A percentile compares a stretch with the other conserved stretches of the same genome.
These are phyloP conservation scores for Begonia fuchsioides DNA, from an alignment of 306 rosid species.

Conservation along the genomic window DNA sequence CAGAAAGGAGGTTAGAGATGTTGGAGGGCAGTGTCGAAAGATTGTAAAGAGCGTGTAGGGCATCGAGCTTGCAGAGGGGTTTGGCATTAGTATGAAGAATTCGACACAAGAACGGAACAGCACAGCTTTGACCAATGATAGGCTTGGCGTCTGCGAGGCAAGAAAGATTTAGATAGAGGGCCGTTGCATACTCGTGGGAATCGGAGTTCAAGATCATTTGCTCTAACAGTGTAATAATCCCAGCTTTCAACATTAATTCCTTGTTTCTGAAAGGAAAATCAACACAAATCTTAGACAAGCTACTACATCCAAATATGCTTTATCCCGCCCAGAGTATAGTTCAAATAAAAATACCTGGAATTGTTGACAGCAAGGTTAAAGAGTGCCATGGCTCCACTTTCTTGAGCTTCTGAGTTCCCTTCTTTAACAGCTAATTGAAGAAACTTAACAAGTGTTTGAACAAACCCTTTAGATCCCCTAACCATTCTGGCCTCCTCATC, in stretches of 20 bases:
- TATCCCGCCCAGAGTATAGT: too few species aligned
- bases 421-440: constrained; percentile 47
- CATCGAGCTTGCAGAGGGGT: constrained; percentile 67
- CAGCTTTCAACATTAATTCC: constrained; percentile 55
- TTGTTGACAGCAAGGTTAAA: constrained; percentile 95
- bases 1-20: constrained; percentile 51
- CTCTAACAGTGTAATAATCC: constrained; percentile 64
- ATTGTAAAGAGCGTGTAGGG: constrained; percentile 78
- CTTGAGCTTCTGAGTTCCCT: constrained; percentile 43
- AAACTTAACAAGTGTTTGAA: constrained; percentile 59
- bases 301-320: too few species aligned
- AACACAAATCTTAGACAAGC: too few species aligned
- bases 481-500: constrained; percentile 71
- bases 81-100: constrained; percentile 44
- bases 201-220: constrained; percentile 48
- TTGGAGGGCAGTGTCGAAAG: constrained; percentile 60
- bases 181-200: constrained; percentile 63
- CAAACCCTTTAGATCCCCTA: constrained; percentile 92
- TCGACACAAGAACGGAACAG: constrained; percentile 55
- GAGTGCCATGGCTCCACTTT: constrained; percentile 96
- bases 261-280: constrained; percentile 47
- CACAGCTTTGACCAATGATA: constrained; percentile 55
- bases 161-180: constrained; percentile 78
- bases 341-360: constrained; percentile 29
- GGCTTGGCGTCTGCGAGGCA: constrained; percentile 82